Conservation (phyloP, 176 grass and related monocot genomes). For the Juncus effusus region DNA sequence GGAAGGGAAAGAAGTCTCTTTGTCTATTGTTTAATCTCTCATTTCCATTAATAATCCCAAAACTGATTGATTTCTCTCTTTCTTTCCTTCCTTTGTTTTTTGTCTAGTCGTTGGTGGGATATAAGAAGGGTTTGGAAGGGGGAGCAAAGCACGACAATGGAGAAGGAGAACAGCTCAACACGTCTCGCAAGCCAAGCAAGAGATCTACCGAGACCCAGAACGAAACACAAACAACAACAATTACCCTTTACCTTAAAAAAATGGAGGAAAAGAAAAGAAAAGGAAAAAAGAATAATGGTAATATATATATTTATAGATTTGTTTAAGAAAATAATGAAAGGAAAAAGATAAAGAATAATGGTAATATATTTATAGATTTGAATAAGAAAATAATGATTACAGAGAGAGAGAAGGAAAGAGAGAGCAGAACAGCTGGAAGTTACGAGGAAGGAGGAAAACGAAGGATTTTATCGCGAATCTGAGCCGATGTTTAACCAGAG, state of each 20-base stretch:
- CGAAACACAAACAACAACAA: too few relatives aligned
- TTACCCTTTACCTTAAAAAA: background rate
- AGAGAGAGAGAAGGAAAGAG: too few relatives aligned
- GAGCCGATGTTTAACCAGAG: too few relatives aligned
- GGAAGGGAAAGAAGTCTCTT: constrained; percentile 1
- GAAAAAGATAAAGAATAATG: background rate
- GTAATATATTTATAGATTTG: too few relatives aligned
- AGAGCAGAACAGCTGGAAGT: too few relatives aligned
- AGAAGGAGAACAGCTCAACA: constrained; percentile 69
- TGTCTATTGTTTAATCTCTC: too few relatives aligned
- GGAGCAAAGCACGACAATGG: constrained; percentile 8
- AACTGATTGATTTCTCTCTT: background rate
- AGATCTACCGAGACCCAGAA: constrained; percentile 17
- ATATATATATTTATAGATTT: background rate
- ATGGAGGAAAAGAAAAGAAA: background rate
- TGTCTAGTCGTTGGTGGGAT: constrained; percentile 8
- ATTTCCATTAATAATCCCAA: too few relatives aligned
- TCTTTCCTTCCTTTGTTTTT: background rate
- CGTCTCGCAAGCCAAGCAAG: constrained; percentile 20
- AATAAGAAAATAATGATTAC: too few relatives aligned
- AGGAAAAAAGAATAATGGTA: background rate
- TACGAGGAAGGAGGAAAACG: too few relatives aligned
- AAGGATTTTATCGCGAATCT: too few relatives aligned
- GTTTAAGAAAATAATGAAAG: background rate
- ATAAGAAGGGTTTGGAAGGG: constrained; percentile 12